Evolutionary conservation across 2,329 filamentous ascomycete species (phyloP), one percentile per base, ranked within the genome.

Genomic region (Sarocladium kiliense): DNA sequence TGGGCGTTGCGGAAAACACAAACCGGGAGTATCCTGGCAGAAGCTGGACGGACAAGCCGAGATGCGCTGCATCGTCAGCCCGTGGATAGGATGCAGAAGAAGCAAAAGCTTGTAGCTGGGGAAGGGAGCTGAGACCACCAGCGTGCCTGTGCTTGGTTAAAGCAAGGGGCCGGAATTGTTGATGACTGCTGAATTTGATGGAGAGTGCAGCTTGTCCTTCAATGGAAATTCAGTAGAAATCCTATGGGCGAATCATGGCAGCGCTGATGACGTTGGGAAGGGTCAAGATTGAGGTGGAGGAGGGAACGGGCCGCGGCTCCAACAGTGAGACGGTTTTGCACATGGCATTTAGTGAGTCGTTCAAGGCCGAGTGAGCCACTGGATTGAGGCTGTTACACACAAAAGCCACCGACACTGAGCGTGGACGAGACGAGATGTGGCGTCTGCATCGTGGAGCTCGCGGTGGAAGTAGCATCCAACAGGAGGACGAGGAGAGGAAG

Each of bases 241-340:
- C n/a, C n/a, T n/a, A n/a, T n/a, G n/a, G n/a, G n/a, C n/a, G n/a
- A n/a, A n/a, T n/a, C n/a, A n/a, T n/a, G n/a, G n/a, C n/a, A n/a
- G n/a, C n/a, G n/a, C n/a, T n/a, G n/a, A n/a, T n/a, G n/a, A n/a
- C n/a, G n/a, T n/a, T n/a, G 30, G 30, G 30, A 32, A 32, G 7
- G 39, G 39, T 18, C n/a, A 18, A 21, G 19, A 11, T 21, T 6
- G 39, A 44, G 11, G 39, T 44, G 39, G 39, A 44, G 39, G 39
- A 44, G 19, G 39, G 19, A 18, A 44, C 39, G 39, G 39, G 39
- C 39, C 51, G 30, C 30, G 51, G 41, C 30, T 54, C 51, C 51
- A 54, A 26, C 25, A 26, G 51, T 25, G 51, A 27, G 51, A 27
- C 51, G 23, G 34, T 18, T 34, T 21, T 26, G 3, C 6, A 21